Conservation (phyloP, 495 filamentous ascomycete species). For the Neurospora pannonica region DNA sequence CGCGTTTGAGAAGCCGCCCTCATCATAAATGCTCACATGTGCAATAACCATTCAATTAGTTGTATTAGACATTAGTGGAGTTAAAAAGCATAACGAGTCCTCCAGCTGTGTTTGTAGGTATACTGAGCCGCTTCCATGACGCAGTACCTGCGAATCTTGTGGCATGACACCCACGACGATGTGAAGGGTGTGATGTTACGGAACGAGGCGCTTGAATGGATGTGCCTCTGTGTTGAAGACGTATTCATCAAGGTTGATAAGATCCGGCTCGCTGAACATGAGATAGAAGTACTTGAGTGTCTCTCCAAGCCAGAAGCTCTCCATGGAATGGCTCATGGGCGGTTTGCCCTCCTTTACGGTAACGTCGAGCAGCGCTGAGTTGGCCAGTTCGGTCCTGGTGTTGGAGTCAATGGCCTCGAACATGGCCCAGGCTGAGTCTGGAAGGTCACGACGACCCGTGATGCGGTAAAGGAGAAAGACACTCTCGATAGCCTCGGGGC, state of each 20-base stretch:
- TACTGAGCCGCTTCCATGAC: background rate
- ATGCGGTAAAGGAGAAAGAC: constrained; percentile 63
- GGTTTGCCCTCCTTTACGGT: constrained; percentile 17
- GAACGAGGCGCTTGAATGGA: constrained; percentile 43
- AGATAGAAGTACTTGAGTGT: constrained; percentile 59
- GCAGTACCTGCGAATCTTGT: background rate
- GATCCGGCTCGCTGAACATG: constrained; percentile 62
- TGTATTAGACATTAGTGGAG: background rate
- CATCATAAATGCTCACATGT: background rate
- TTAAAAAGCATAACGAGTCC: background rate
- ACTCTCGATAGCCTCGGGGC: constrained; percentile 60
- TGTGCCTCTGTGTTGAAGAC: constrained; percentile 89
- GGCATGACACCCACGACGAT: background rate
- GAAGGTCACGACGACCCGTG: constrained; percentile 43
- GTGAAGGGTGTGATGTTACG: background rate
- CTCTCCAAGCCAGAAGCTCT: constrained; percentile 43
- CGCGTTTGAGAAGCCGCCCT: background rate
- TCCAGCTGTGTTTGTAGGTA: background rate
- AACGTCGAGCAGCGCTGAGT: constrained; percentile 39
- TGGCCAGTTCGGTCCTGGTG: constrained; percentile 41
- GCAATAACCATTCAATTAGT: background rate
- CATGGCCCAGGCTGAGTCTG: constrained; percentile 52
- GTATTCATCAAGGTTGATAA: constrained; percentile 62
- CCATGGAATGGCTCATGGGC: constrained; percentile 35
- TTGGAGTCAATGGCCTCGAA: constrained; percentile 38